Evolutionary conservation across 2,329 filamentous ascomycete species (phyloP).

Genomic region (Colletotrichum lupini): DNA sequence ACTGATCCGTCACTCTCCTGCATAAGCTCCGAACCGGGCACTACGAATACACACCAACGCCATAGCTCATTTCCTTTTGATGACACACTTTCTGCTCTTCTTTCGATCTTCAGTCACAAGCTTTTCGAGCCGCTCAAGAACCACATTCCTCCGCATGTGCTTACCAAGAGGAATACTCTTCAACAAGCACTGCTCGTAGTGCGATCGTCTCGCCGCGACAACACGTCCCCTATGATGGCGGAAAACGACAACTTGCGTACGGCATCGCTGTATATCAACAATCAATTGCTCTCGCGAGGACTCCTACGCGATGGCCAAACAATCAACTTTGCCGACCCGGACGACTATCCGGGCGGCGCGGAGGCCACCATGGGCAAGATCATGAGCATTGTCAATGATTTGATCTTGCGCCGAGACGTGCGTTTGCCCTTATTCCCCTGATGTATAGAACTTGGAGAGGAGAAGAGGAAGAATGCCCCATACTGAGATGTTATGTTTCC

Average conservation of each 20-base stretch:
- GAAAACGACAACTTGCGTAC: constrained; percentile 72
- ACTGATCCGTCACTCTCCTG: constrained; percentile 26
- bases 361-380: constrained; percentile 82
- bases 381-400: constrained; percentile 93
- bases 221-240: constrained; percentile 54
- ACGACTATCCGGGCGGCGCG: constrained; percentile 69
- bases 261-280: constrained; percentile 79
- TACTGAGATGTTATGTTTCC: constrained; percentile 21
- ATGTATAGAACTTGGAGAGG: neutral
- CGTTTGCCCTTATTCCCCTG: constrained; percentile 45
- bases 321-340: constrained; percentile 85
- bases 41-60: neutral
- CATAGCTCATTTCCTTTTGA: neutral
- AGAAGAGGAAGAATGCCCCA: neutral
- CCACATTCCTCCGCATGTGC: constrained; percentile 14
- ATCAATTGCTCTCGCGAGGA: constrained; percentile 74
- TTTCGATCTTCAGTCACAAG: constrained; percentile 12
- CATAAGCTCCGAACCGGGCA: constrained; percentile 27
- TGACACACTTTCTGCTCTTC: constrained; percentile 7
- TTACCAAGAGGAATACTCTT: neutral
- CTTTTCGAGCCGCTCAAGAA: neutral
- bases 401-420: constrained; percentile 91
- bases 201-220: constrained; percentile 8
- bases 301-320: constrained; percentile 74
- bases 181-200: neutral